A percentile compares a stretch with the other conserved stretches of the same genome.
phyloP scores from a whole-genome alignment of 2,329 filamentous ascomycete genomes.

The Rugonectria rugulosa region DNA sequence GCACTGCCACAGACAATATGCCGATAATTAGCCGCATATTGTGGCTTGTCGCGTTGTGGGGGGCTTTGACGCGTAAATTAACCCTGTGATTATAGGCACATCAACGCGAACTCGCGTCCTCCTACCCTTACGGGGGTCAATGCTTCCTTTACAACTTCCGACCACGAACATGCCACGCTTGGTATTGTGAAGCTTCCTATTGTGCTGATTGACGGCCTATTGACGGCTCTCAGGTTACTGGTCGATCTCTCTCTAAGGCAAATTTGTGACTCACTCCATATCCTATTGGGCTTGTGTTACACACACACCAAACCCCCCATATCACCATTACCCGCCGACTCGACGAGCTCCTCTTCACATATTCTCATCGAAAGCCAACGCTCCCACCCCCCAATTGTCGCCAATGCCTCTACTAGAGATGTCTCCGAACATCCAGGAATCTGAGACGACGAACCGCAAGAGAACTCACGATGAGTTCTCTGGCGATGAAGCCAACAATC shows the following conservation, averaged over 20 bases:
- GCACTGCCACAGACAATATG: slow-evolving; percentile 26
- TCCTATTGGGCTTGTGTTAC: not conserved
- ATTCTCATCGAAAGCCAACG: slow-evolving; percentile 6
- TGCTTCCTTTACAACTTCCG: slow-evolving; percentile 25
- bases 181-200: slow-evolving; percentile 12
- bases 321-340: not conserved
- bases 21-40: slow-evolving; percentile 30
- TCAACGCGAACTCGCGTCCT: slow-evolving; percentile 44
- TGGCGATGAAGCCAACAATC: slow-evolving; percentile 41
- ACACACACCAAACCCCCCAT: not conserved
- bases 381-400: not conserved
- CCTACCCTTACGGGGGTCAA: slow-evolving; percentile 19
- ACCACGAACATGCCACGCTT: slow-evolving; percentile 2
- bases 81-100: slow-evolving; percentile 39
- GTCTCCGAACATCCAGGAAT: slow-evolving; percentile 57
- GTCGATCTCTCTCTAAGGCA: not conserved
- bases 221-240: not conserved
- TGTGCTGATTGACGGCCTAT: slow-evolving; percentile 13
- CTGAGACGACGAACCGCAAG: slow-evolving; percentile 53
- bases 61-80: slow-evolving; percentile 33
- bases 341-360: not conserved
- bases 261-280: not conserved
- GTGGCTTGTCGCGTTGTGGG: not conserved
- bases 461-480: slow-evolving; percentile 56
- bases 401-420: slow-evolving; percentile 58